Base-by-base conservation (phyloP, 371 early-diverging fungal genomes). In the Coemansia linderi region DNA sequence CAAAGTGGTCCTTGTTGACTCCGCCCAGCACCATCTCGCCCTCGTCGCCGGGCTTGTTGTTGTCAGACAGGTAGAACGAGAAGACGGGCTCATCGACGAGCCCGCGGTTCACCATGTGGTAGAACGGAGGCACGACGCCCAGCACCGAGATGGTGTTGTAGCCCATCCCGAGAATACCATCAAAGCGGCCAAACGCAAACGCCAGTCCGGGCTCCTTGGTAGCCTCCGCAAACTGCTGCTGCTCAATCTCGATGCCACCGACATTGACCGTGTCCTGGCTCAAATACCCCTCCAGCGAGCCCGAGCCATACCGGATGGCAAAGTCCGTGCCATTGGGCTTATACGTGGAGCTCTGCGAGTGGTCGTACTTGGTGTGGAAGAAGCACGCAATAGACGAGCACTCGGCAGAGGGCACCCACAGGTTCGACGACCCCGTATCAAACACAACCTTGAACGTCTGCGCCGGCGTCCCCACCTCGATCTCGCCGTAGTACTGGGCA, bases 401-500 rank as follows among this genome's bases (percentile, higher is more conserved):
- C 64, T 89, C 90, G 1, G 91, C 93, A n/a, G 95, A 95, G 7
- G 97, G 98, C 27, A 98, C 96, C 97, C 97, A 96, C 37, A 96
- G 87, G 79, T 96, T 96, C 54, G 93, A 90, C 33, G 95, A 94
- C 8, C 95, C 97, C 8, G 97, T 96, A 81, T 97, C 98, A 64
- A 96, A 92, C 15, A 98, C 91, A 33, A 96, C 94, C 31, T 88
- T 88, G 84, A 98, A 98, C 8, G 79, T 85, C 81, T 98, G 96
- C 29, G 88, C 83, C 17, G 96, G 97, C 15, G 91, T 90, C 36
- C 95, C 95, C 44, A 95, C 62, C 17, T 75, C 82, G 69, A 95
- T 89, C 41, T 93, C 93, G 27, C 95, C 95, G 78, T 88, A 96
- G 85, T 95, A 95, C 85, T 96, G 97, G 22, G 97, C 97, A 79